phyloP scores from a whole-genome alignment of 352 stramenopile species.

The Globisporangium orthogonon region DNA sequence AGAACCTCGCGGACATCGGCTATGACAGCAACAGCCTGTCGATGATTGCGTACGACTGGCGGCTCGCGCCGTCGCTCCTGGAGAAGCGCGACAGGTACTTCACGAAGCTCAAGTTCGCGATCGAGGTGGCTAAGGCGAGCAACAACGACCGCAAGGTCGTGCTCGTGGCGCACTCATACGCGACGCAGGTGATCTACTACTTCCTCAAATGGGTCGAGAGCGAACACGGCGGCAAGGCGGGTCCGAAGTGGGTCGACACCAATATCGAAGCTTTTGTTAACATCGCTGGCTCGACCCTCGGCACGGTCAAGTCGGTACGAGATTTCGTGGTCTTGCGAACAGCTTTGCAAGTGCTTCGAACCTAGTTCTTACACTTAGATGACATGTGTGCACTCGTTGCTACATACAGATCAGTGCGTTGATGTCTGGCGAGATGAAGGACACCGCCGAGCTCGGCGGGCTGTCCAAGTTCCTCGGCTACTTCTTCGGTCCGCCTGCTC shows the following conservation, averaged over 20 bases:
- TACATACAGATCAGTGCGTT: conserved; percentile 66
- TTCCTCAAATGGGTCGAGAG: conserved; percentile 95
- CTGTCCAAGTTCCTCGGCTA: conserved; percentile 83
- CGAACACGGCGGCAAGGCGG: conserved; percentile 73
- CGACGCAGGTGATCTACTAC: conserved; percentile 88
- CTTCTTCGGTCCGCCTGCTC: conserved; percentile 57
- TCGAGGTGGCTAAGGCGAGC: conserved; percentile 84
- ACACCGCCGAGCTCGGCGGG: conserved; percentile 87
- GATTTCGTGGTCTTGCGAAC: too few relatives aligned
- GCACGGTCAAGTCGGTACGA: conserved; percentile 80
- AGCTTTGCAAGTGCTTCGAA: neutral
- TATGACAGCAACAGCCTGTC: conserved; percentile 91
- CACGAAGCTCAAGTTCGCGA: conserved; percentile 90
- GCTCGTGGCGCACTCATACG: conserved; percentile 91
- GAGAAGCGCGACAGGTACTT: conserved; percentile 86
- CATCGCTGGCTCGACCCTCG: conserved; percentile 92
- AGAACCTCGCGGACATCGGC: conserved; percentile 88
- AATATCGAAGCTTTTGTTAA: conserved; percentile 91
- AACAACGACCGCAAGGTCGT: conserved; percentile 84
- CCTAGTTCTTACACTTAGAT: neutral
- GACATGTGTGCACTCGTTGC: neutral
- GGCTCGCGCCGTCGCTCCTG: conserved; percentile 61
- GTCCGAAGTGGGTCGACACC: conserved; percentile 89
- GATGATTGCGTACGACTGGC: conserved; percentile 87
- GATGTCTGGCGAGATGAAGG: conserved; percentile 94